Conservation (phyloP, 176 grass and related monocot genomes). For the Eleusine coracana region DNA sequence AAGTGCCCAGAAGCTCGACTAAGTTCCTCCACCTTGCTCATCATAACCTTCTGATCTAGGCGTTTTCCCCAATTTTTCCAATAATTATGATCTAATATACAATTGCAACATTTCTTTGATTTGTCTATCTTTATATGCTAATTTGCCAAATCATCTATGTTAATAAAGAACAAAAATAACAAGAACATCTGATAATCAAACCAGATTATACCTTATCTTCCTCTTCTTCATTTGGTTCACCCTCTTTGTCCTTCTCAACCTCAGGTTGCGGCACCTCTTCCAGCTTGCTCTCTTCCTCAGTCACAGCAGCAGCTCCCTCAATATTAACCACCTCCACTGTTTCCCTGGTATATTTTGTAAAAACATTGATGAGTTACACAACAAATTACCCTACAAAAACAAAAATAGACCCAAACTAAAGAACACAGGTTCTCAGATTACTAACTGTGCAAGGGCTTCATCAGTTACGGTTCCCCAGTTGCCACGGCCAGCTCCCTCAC, state of each 20-base stretch:
- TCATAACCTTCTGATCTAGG: not conserved
- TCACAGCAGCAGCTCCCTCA: not conserved
- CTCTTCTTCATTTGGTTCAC: constrained; percentile 38
- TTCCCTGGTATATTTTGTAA: constrained; percentile 19
- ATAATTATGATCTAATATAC: not conserved
- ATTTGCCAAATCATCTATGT: not conserved
- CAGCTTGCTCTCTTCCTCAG: constrained; percentile 53
- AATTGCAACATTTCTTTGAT: not conserved
- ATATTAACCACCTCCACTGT: constrained; percentile 9
- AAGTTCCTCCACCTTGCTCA: not conserved
- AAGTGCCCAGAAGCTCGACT: not conserved
- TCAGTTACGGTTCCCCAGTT: constrained; percentile 74
- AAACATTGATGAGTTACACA: not conserved
- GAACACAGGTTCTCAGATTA: constrained; percentile 2
- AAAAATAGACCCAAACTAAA: not conserved
- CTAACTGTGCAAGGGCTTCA: constrained; percentile 59
- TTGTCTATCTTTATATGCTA: not conserved
- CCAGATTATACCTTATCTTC: constrained; percentile 63
- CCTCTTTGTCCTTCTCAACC: constrained; percentile 48
- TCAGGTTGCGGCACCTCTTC: constrained; percentile 35
- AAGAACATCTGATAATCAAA: not conserved
- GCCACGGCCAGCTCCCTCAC: constrained; percentile 70
- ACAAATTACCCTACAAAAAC: not conserved
- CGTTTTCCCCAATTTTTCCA: not conserved
- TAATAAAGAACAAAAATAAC: not conserved